Evolutionary conservation across 768 basidiomycete genomes (phyloP).

Genomic region (Heimioporus sp.): DNA sequence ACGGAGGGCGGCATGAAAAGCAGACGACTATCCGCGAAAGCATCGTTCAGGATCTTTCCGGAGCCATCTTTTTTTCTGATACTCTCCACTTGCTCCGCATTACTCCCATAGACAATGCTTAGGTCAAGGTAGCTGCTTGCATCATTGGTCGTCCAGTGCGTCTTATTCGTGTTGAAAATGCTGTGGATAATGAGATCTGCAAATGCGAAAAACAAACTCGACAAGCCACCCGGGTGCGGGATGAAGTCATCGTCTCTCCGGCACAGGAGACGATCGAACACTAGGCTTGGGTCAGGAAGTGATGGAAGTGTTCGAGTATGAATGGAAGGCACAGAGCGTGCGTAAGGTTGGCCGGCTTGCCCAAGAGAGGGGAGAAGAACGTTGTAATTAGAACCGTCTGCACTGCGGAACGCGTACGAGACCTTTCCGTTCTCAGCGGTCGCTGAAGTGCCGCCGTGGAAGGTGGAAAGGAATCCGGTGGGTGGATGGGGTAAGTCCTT

Average conservation of each 20-base stretch:
- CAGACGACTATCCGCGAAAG: conserved; percentile 65
- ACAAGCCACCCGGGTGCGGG: conserved; percentile 67
- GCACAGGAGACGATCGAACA: conserved; percentile 71
- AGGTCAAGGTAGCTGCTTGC: conserved; percentile 76
- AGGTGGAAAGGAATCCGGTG: conserved; percentile 43
- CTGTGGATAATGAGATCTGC: conserved; percentile 74
- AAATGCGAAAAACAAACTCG: conserved; percentile 75
- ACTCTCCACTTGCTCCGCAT: conserved; percentile 40
- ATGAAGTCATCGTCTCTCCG: conserved; percentile 34
- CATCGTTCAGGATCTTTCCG: conserved; percentile 65
- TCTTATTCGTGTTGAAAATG: conserved; percentile 57
- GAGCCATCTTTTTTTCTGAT: conserved; percentile 65
- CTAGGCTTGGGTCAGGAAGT: conserved; percentile 62
- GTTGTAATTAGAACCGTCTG: conserved; percentile 63
- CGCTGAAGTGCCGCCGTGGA: conserved; percentile 3
- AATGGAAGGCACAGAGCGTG: conserved; percentile 58
- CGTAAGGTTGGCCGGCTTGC: conserved; percentile 61
- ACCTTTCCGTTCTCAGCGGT: conserved; percentile 12
- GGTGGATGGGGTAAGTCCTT: conserved; percentile 81
- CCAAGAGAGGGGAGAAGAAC: conserved; percentile 54
- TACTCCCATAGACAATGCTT: conserved; percentile 70
- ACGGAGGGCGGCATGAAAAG: conserved; percentile 71
- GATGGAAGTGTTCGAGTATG: conserved; percentile 40
- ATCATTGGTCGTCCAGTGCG: conserved; percentile 54
- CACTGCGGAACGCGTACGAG: conserved; percentile 53